Conservation (phyloP, 2,329 filamentous ascomycete species). For the Rutstroemia sp. region DNA sequence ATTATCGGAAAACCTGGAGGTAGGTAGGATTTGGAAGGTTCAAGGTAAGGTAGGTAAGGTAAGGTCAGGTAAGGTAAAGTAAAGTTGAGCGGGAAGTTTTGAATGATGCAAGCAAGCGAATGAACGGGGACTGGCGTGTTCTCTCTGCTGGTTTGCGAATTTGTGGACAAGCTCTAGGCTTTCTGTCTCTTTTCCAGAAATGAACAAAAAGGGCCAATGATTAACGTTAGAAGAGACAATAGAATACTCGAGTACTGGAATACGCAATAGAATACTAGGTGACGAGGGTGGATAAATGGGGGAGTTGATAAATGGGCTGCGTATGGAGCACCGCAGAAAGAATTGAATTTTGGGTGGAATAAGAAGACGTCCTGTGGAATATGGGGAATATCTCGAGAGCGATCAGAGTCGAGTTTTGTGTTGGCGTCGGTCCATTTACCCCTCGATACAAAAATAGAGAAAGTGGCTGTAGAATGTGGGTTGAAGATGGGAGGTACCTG, state of each 20-base stretch:
- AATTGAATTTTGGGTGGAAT: too few species aligned
- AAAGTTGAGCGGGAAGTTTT: not conserved
- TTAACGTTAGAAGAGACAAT: not conserved
- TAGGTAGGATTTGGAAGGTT: constrained; percentile 1
- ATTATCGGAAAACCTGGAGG: not conserved
- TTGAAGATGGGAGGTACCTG: not conserved
- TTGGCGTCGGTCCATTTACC: not conserved
- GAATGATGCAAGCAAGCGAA: constrained; percentile 6
- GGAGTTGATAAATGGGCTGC: not conserved
- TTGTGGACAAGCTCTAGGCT: not conserved
- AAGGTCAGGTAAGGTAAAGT: not conserved
- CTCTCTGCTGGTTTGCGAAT: not conserved
- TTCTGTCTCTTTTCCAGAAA: not conserved
- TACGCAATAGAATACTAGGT: not conserved
- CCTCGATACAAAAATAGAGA: not conserved
- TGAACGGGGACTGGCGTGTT: not conserved
- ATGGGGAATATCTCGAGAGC: too few species aligned
- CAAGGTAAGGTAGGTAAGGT: constrained; percentile 3
- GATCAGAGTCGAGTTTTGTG: too few species aligned
- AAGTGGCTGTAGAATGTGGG: not conserved
- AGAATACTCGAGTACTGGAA: too few species aligned
- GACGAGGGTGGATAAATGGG: not conserved
- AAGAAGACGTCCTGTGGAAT: too few species aligned
- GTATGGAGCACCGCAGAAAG: too few species aligned
- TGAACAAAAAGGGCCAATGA: not conserved